Conservation (phyloP, 2,329 filamentous ascomycete species). For the Ophiocordyceps camponoti-rufipedis region DNA sequence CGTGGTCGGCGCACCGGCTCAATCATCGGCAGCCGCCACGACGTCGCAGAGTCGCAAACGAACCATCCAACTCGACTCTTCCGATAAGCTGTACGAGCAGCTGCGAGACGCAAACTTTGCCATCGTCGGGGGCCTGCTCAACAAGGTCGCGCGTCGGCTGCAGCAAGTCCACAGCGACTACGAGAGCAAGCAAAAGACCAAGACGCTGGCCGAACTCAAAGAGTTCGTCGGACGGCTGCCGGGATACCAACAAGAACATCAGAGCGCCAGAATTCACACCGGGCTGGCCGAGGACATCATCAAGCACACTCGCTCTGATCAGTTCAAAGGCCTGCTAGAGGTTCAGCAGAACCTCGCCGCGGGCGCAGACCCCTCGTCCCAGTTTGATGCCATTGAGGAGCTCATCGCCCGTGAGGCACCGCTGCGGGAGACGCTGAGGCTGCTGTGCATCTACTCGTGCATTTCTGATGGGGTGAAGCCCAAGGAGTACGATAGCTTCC, state of each 20-base stretch:
- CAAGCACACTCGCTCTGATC: slow-evolving; percentile 75
- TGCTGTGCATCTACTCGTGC: slow-evolving; percentile 83
- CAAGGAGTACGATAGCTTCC: slow-evolving; percentile 79
- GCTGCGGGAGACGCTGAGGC: slow-evolving; percentile 60
- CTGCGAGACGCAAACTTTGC: slow-evolving; percentile 89
- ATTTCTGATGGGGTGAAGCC: slow-evolving; percentile 76
- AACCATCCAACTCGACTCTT: slow-evolving; percentile 76
- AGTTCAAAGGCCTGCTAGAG: slow-evolving; percentile 75
- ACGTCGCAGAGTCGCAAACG: slow-evolving; percentile 51
- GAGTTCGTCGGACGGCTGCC: slow-evolving; percentile 92
- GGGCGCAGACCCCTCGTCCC: slow-evolving; percentile 70
- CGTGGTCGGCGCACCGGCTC: slow-evolving; percentile 58
- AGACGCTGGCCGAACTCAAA: slow-evolving; percentile 77
- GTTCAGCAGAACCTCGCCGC: slow-evolving; percentile 92
- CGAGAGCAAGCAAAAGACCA: slow-evolving; percentile 74
- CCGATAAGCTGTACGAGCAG: slow-evolving; percentile 74
- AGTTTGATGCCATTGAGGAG: slow-evolving; percentile 84
- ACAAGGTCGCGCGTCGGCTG: slow-evolving; percentile 75
- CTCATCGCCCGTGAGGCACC: slow-evolving; percentile 79
- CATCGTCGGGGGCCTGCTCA: slow-evolving; percentile 74
- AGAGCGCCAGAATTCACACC: slow-evolving; percentile 82
- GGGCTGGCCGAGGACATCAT: slow-evolving; percentile 89
- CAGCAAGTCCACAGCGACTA: slow-evolving; percentile 72
- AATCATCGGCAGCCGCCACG: slow-evolving; percentile 30
- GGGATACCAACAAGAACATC: slow-evolving; percentile 81